Conservation (phyloP, 306 rosid species). For the Gastrolobium villosum region DNA sequence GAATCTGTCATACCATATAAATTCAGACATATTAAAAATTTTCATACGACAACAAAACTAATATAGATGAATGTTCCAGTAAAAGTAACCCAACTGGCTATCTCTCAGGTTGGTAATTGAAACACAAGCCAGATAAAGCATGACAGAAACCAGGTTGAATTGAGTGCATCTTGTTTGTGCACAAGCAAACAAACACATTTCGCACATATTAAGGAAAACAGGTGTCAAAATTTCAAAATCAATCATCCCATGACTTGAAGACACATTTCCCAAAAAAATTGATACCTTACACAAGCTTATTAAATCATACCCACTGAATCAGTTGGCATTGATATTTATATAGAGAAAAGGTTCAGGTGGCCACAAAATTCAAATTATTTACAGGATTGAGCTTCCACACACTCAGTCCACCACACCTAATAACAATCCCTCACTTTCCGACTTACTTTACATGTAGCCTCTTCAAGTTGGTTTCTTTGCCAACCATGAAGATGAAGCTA, state of each 20-base stretch:
- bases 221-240: constrained; percentile 9
- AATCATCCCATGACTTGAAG: constrained; percentile 29
- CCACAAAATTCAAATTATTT: constrained; percentile 30
- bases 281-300: neutral
- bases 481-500: constrained; percentile 29
- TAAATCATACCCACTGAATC: constrained; percentile 12
- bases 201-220: constrained; percentile 4
- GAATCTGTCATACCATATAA: constrained; percentile 68
- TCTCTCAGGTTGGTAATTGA: constrained; percentile 31
- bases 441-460: constrained; percentile 32
- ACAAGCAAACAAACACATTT: constrained; percentile 29
- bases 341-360: neutral
- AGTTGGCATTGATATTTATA: neutral
- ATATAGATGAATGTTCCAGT: constrained; percentile 35
- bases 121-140: constrained; percentile 19
- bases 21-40: constrained; percentile 29
- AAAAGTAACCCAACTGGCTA: constrained; percentile 33
- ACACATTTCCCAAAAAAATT: constrained; percentile 17
- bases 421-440: neutral
- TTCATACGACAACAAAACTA: constrained; percentile 26
- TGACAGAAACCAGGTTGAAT: constrained; percentile 24
- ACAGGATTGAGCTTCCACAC: constrained; percentile 20
- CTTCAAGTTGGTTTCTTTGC: constrained; percentile 19
- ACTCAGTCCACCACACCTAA: constrained; percentile 11
- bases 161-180: constrained; percentile 28